Evolutionary conservation across 306 rosid genomes (phyloP).

Genomic region (Vicia villosa): DNA sequence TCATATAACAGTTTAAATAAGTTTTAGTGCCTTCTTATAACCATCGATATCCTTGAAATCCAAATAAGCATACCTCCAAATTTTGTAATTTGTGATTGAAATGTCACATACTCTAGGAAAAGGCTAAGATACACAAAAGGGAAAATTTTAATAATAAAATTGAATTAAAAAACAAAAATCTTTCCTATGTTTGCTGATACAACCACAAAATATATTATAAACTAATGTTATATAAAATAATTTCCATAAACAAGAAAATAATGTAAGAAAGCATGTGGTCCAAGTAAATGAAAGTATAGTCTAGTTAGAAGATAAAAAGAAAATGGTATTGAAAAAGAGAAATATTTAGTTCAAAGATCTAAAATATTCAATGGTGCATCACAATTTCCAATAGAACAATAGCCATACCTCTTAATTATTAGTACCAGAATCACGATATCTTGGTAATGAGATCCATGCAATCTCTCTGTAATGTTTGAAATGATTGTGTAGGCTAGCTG

Average conservation of each 20-base stretch:
- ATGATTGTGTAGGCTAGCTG: slow-evolving; percentile 52
- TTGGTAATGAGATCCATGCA: slow-evolving; percentile 60
- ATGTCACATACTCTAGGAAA: no score
- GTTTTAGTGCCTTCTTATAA: no score
- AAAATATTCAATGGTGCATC: slow-evolving; percentile 2
- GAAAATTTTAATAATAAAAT: no score
- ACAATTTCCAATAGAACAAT: slow-evolving; percentile 7
- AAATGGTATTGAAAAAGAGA: neutral
- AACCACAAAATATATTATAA: neutral
- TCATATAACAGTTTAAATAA: no score
- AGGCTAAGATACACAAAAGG: no score
- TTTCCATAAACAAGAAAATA: neutral
- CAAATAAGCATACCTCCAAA: no score
- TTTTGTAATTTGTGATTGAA: no score
- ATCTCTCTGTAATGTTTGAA: slow-evolving; percentile 73
- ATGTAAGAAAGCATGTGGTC: neutral
- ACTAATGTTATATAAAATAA: neutral
- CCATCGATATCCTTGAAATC: no score
- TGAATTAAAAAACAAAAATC: no score
- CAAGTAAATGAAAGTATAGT: neutral
- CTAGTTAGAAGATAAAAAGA: neutral
- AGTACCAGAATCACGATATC: slow-evolving; percentile 50
- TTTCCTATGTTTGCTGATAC: no score
- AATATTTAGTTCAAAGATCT: neutral
- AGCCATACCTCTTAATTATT: slow-evolving; percentile 64